Base-by-base conservation (phyloP, 768 basidiomycete species). In the Boletellus emodensis region DNA sequence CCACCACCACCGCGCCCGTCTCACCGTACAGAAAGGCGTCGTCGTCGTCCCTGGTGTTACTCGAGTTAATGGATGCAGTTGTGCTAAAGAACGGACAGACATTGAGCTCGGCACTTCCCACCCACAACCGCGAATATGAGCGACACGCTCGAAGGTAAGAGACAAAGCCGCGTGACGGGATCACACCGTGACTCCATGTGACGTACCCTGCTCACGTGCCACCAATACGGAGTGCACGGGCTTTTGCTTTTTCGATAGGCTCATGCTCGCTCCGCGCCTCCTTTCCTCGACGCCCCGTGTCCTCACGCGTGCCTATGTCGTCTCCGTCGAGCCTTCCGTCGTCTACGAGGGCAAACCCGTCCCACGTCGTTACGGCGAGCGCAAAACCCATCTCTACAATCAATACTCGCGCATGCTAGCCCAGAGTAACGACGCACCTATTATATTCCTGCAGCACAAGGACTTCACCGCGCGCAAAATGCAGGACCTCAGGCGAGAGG, bases 341-440 rank as follows among this genome's bases (percentile, higher is more conserved):
- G 62, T 75, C 32, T 75, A 81, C 37, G 74, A 78, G 5, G 71
- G 79, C 3, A 84, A 83, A 61, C 69, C 71, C 30, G 67, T 69
- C 24, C 81, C 83, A 0, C 87, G 93, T 38, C 75, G 80, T 52
- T 94, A 91, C 65, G 78, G 77, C 44, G 80, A 82, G 63, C 86
- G 88, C 66, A 96, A 94, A 67, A 75, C 83, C 2, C 84, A 81
- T 69, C 83, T 91, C 65, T 90, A 84, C 72, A 78, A 82, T 71
- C 84, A 86, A 70, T 93, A 93, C 75, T 74, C 77, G 49, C 78
- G 77, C 60, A 80, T 95, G 55, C 77, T 95, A 61, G 68, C 79
- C 50, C 71, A 75, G 46, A 79, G 78, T 64, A 59, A 68, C 20
- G 67, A 74, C 34, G 73, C 81, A 0, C 84, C 91, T 30, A 71